Evolutionary conservation across 2,329 filamentous ascomycete genomes (phyloP).

Genomic region (Pseudocercospora fijiensis): DNA sequence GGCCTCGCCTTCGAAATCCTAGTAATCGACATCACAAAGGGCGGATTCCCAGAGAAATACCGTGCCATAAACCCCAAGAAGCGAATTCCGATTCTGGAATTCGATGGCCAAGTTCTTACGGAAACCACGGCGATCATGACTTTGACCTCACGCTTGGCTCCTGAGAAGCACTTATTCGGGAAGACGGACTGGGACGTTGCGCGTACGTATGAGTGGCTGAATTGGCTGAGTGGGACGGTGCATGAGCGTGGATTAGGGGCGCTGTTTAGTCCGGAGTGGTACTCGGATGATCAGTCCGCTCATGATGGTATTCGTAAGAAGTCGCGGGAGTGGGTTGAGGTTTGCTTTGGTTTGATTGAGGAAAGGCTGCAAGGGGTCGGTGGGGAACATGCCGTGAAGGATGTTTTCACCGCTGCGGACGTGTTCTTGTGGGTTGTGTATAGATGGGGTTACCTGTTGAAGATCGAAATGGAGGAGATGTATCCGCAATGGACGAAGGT

Average conservation of each 20-base stretch:
- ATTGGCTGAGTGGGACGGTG: constrained; percentile 11
- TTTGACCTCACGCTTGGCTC: constrained; percentile 1
- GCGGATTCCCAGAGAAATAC: constrained; percentile 1
- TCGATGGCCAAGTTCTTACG: constrained; percentile 8
- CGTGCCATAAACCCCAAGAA: constrained; percentile 11
- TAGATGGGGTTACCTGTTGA: constrained; percentile 4
- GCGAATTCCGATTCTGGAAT: constrained; percentile 9
- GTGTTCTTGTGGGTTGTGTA: constrained; percentile 8
- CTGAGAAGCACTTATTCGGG: constrained; percentile 10
- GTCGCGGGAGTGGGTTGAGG: constrained; percentile 5
- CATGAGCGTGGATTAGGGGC: constrained; percentile 13
- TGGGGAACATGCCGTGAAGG: constrained; percentile 2
- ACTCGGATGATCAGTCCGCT: background rate
- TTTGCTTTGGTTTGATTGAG: constrained; percentile 10
- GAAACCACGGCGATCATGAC: constrained; percentile 13
- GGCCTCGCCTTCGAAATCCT: constrained; percentile 6
- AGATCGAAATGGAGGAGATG: constrained; percentile 8
- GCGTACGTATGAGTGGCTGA: constrained; percentile 12
- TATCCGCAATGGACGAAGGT: constrained; percentile 11
- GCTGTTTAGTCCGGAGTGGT: constrained; percentile 11
- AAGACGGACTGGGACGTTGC: background rate
- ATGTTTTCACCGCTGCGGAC: constrained; percentile 9
- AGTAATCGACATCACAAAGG: background rate
- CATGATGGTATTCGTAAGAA: constrained; percentile 7
- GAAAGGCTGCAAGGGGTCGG: background rate